These are phyloP conservation scores for Daldinia caldariorum DNA, from an alignment of 495 filamentous ascomycete species.

Conservation along the genomic window DNA sequence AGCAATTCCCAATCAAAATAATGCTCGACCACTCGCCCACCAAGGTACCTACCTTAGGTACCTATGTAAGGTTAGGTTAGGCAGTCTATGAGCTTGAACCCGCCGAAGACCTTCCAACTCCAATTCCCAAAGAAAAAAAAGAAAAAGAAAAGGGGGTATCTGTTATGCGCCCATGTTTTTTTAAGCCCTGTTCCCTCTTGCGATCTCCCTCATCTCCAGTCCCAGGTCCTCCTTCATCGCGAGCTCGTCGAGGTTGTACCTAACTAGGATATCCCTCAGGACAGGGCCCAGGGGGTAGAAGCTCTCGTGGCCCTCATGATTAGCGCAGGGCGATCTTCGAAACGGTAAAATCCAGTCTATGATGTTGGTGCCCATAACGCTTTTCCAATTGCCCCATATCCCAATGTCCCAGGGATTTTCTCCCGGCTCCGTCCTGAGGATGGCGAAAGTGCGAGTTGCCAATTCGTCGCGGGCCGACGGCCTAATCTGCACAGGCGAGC, in stretches of 20 bases:
- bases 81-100: constrained; percentile 6
- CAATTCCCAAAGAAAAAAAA: constrained; percentile 20
- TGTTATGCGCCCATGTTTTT: constrained; percentile 16
- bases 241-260: constrained; percentile 51
- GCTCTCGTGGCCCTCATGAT: constrained; percentile 58
- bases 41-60: not conserved
- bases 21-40: not conserved
- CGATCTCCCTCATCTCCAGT: constrained; percentile 45
- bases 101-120: constrained; percentile 23
- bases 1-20: not conserved
- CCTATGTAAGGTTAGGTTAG: not conserved
- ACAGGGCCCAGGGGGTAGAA: constrained; percentile 60
- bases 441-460: constrained; percentile 74
- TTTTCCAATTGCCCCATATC: constrained; percentile 71
- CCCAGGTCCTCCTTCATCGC: constrained; percentile 32
- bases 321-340: constrained; percentile 68
- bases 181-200: constrained; percentile 21
- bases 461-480: constrained; percentile 51
- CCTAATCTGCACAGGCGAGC: not conserved
- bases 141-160: constrained; percentile 33
- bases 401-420: constrained; percentile 85
- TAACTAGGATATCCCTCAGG: constrained; percentile 50
- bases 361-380: constrained; percentile 75
- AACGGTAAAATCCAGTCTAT: constrained; percentile 80
- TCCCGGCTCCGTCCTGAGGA: constrained; percentile 75